Conservation (phyloP, 805 yeast species). For the Wickerhamomyces strasburgensis region DNA sequence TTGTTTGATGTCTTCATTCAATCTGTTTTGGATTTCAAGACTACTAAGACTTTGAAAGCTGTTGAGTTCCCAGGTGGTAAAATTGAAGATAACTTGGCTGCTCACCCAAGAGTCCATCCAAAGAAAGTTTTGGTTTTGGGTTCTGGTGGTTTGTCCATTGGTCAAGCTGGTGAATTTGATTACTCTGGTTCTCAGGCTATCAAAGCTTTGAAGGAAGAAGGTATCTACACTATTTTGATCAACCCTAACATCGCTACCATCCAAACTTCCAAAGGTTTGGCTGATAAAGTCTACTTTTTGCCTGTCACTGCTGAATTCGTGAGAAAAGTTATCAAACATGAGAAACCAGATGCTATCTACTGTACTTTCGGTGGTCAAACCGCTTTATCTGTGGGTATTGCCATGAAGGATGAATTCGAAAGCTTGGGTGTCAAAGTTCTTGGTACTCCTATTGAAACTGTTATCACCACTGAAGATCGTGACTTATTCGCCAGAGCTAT, state of each 20-base stretch:
- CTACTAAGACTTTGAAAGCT: slow-evolving; percentile 53
- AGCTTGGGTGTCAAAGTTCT: slow-evolving; percentile 87
- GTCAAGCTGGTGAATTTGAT: slow-evolving; percentile 99
- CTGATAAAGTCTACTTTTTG: slow-evolving; percentile 94
- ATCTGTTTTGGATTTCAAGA: slow-evolving; percentile 61
- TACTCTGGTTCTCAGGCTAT: slow-evolving; percentile 99
- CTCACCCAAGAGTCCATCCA: slow-evolving; percentile 74
- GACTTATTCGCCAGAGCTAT: slow-evolving; percentile 91
- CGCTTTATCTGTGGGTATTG: slow-evolving; percentile 92
- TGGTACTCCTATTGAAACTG: slow-evolving; percentile 94
- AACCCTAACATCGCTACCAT: slow-evolving; percentile 98
- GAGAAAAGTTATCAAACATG: slow-evolving; percentile 89
- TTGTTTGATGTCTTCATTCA: slow-evolving; percentile 89
- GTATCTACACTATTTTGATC: slow-evolving; percentile 90
- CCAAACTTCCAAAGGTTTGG: slow-evolving; percentile 96
- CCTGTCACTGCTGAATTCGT: slow-evolving; percentile 98
- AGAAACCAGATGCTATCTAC: slow-evolving; percentile 95
- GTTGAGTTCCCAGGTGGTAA: slow-evolving; percentile 90
- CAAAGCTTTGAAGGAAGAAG: slow-evolving; percentile 96
- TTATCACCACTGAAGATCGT: slow-evolving; percentile 97
- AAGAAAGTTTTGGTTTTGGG: slow-evolving; percentile 94
- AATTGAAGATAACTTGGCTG: slow-evolving; percentile 64
- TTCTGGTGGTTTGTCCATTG: slow-evolving; percentile 97
- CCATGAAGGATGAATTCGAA: slow-evolving; percentile 92
- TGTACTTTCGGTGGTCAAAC: slow-evolving; percentile 99